These are phyloP conservation scores for Saturnispora serradocipensis DNA, from an alignment of 805 yeast genomes.

Conservation along the genomic window DNA sequence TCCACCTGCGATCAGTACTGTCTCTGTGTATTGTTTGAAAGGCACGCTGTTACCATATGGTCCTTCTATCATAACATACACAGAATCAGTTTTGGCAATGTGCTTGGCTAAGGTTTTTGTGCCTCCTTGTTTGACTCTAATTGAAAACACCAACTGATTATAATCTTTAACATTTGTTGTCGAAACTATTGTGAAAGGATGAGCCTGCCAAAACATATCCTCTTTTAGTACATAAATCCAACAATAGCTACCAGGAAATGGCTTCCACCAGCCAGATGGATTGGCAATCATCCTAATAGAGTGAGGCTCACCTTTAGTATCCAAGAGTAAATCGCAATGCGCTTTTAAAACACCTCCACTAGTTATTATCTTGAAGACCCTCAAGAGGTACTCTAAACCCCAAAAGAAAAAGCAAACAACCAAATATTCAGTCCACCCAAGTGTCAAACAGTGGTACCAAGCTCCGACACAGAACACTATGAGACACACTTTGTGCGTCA, in stretches of 20 bases:
- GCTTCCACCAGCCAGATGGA: constrained; percentile 45
- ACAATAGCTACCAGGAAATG: constrained; percentile 54
- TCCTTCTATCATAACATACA: constrained; percentile 47
- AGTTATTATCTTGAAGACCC: constrained; percentile 43
- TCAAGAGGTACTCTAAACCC: constrained; percentile 54
- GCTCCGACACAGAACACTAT: constrained; percentile 34
- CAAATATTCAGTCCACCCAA: constrained; percentile 42
- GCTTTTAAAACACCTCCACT: constrained; percentile 56
- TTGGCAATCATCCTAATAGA: constrained; percentile 41
- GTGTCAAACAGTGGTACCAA: constrained; percentile 39
- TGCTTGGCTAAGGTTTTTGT: constrained; percentile 33
- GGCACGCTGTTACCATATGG: constrained; percentile 48
- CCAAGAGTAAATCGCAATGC: constrained; percentile 29
- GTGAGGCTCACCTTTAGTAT: constrained; percentile 22
- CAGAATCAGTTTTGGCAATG: constrained; percentile 21
- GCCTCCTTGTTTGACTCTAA: constrained; percentile 46
- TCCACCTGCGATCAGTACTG: constrained; percentile 53
- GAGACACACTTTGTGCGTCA: constrained; percentile 34
- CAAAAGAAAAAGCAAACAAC: constrained; percentile 56
- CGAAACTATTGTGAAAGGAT: constrained; percentile 53
- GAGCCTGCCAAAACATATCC: constrained; percentile 52
- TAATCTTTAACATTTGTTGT: constrained; percentile 33
- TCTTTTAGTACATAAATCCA: constrained; percentile 42
- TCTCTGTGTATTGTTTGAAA: constrained; percentile 37
- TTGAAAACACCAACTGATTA: constrained; percentile 33